Percentiles rank a stretch among this genome's conserved stretches.
Conservation (phyloP, 192 early-diverging fungal genomes). For the Coemansia nantahalensis region DNA sequence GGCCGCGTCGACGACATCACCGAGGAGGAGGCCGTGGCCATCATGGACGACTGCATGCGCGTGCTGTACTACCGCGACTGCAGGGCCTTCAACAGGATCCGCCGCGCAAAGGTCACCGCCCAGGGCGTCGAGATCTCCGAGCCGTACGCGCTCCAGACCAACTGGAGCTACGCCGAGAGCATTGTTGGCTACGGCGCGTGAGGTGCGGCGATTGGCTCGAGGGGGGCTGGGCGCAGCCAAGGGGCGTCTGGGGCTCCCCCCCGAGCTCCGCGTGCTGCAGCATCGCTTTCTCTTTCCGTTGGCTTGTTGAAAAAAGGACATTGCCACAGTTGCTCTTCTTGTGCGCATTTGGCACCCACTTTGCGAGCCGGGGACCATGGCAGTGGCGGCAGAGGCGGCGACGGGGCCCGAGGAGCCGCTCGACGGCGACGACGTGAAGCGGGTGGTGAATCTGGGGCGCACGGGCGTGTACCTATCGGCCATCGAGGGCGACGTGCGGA, state of each 20-base stretch:
- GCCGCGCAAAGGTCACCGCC: conserved; percentile 86
- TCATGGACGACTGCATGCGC: conserved; percentile 87
- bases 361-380: no score
- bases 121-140: conserved; percentile 80
- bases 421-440: conserved; percentile 44
- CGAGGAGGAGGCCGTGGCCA: conserved; percentile 83
- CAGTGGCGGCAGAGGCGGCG: no score
- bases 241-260: no score
- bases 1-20: conserved; percentile 80
- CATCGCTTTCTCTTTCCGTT: no score
- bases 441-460: conserved; percentile 47
- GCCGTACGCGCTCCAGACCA: conserved; percentile 82
- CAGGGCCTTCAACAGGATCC: conserved; percentile 88
- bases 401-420: conserved; percentile 15
- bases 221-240: no score
- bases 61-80: conserved; percentile 96
- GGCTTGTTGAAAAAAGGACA: no score
- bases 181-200: conserved; percentile 76
- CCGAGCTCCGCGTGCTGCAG: no score
- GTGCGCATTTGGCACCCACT: no score
- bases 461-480: conserved; percentile 51
- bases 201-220: neutral
- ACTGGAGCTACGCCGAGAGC: conserved; percentile 87
- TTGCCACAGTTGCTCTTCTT: no score
- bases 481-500: conserved; percentile 49